Evolutionary conservation across 2,329 filamentous ascomycete species (phyloP).

Genomic region (Aquanectria penicillioides): DNA sequence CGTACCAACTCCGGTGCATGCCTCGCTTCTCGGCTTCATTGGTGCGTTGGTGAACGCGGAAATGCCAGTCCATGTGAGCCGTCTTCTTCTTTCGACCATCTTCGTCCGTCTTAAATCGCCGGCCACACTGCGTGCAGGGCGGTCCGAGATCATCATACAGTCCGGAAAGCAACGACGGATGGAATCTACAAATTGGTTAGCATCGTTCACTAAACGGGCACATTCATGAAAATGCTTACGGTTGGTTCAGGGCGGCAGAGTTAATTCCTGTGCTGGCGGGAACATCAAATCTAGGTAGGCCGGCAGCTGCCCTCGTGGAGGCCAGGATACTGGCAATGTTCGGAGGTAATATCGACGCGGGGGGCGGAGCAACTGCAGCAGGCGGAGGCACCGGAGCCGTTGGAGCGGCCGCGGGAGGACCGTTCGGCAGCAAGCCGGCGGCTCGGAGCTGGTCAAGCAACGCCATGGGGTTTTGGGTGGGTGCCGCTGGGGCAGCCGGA

Average conservation of each 20-base stretch:
- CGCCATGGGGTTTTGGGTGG: slow-evolving; percentile 61
- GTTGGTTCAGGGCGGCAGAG: slow-evolving; percentile 73
- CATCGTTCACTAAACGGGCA: background rate
- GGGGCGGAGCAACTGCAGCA: slow-evolving; percentile 44
- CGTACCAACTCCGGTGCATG: slow-evolving; percentile 93
- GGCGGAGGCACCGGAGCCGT: slow-evolving; percentile 43
- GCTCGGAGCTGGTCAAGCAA: slow-evolving; percentile 75
- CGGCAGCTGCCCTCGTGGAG: slow-evolving; percentile 42
- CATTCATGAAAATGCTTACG: slow-evolving; percentile 60
- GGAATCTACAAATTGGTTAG: slow-evolving; percentile 63
- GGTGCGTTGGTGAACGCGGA: slow-evolving; percentile 89
- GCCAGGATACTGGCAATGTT: slow-evolving; percentile 51
- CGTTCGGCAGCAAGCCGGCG: slow-evolving; percentile 68
- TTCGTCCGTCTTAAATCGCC: slow-evolving; percentile 81
- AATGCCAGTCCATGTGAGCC: slow-evolving; percentile 98
- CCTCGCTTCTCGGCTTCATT: slow-evolving; percentile 86
- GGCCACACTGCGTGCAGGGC: slow-evolving; percentile 90
- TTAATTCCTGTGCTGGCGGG: slow-evolving; percentile 68
- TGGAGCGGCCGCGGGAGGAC: slow-evolving; percentile 41
- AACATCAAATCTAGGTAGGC: slow-evolving; percentile 42
- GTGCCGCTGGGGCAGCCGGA: slow-evolving; percentile 46
- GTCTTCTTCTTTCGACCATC: slow-evolving; percentile 88
- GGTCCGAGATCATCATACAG: slow-evolving; percentile 87
- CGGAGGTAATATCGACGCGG: slow-evolving; percentile 45
- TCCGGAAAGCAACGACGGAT: slow-evolving; percentile 75